Evolutionary conservation across 257 asterid genomes (phyloP).

Genomic region (Solanum paucissectum): DNA sequence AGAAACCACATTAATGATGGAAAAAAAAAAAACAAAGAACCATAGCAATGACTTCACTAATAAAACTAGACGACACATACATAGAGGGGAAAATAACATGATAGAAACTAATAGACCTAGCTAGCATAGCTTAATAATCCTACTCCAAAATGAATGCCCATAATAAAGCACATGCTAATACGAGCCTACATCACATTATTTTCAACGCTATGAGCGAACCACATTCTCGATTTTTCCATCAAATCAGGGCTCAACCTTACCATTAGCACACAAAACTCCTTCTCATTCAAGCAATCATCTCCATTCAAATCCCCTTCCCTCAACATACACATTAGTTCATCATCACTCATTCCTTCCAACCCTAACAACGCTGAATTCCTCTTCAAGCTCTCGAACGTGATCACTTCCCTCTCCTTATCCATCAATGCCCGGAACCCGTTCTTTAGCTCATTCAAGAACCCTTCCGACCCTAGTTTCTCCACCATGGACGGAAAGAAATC

Average conservation of each 20-base stretch:
- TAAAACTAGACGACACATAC: background rate
- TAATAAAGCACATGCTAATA: background rate
- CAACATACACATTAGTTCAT: slow-evolving; percentile 41
- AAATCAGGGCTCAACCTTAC: slow-evolving; percentile 48
- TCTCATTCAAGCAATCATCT: slow-evolving; percentile 45
- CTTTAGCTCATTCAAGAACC: slow-evolving; percentile 49
- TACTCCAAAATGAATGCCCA: background rate
- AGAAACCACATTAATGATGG: background rate
- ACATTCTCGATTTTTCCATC: slow-evolving; percentile 33
- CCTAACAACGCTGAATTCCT: slow-evolving; percentile 35
- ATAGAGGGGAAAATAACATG: background rate
- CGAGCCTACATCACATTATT: background rate
- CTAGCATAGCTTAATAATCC: background rate
- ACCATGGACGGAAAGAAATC: slow-evolving; percentile 70
- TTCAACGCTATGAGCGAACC: background rate
- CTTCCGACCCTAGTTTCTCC: slow-evolving; percentile 58
- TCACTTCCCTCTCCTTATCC: slow-evolving; percentile 43
- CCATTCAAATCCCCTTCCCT: slow-evolving; percentile 70
- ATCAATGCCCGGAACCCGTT: slow-evolving; percentile 48
- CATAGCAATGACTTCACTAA: background rate
- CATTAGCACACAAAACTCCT: slow-evolving; percentile 76
- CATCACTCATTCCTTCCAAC: slow-evolving; percentile 30
- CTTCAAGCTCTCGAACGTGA: slow-evolving; percentile 71
- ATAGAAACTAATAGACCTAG: background rate
- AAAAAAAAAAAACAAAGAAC: background rate